Conservation (phyloP, 129 eudicot species). For the Erigeron canadensis region DNA sequence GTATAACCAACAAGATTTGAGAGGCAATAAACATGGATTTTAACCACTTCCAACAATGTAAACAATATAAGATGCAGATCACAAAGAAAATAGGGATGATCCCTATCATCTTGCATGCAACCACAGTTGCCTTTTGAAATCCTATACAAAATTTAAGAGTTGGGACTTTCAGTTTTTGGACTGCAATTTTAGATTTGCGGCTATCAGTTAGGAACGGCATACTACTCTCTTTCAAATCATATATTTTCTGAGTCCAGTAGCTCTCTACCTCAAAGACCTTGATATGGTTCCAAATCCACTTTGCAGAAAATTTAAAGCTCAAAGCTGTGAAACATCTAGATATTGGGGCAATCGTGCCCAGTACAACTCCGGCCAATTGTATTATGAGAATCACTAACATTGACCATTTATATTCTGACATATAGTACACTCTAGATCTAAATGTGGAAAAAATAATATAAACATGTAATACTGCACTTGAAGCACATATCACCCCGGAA, state of each 20-base stretch:
- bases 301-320: background rate
- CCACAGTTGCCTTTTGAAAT: background rate
- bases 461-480: no score
- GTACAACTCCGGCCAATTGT: no score
- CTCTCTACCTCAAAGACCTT: background rate
- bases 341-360: no score
- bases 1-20: background rate
- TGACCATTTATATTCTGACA: no score
- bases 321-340: no score
- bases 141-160: background rate
- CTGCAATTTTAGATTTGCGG: background rate
- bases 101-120: background rate
- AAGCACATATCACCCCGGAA: no score
- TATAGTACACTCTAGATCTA: no score
- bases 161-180: no score
- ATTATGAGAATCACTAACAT: no score
- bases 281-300: background rate
- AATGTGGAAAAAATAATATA: no score
- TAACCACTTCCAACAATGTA: background rate
- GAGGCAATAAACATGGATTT: background rate
- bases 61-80: no score
- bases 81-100: background rate
- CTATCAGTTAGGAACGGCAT: background rate
- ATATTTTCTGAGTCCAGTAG: background rate
- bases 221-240: background rate